Evolutionary conservation across 176 grass and related monocot genomes (phyloP).

Genomic region (Dendrocalamus sinicus): DNA sequence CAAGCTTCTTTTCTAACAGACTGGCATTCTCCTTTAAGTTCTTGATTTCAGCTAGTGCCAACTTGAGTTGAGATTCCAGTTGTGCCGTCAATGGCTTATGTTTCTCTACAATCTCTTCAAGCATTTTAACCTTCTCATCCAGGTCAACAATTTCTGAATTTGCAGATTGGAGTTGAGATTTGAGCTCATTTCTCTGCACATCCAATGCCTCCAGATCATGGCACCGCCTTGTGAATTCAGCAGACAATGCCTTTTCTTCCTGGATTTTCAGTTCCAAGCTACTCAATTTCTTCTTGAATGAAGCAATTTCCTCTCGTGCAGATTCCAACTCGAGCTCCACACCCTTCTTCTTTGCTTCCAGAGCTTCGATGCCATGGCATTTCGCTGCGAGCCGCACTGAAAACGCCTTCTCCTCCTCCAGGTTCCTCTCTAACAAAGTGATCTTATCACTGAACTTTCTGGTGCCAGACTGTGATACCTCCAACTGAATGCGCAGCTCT

Average conservation of each 20-base stretch:
- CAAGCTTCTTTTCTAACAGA: constrained; percentile 62
- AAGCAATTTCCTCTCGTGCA: constrained; percentile 57
- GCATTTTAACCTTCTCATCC: constrained; percentile 48
- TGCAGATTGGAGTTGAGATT: constrained; percentile 48
- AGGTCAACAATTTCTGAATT: constrained; percentile 43
- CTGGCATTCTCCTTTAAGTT: constrained; percentile 53
- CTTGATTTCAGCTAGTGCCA: constrained; percentile 40
- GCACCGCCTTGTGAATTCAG: constrained; percentile 45
- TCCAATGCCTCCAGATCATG: constrained; percentile 43
- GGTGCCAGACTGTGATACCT: constrained; percentile 50
- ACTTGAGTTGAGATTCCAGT: constrained; percentile 53
- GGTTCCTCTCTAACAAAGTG: constrained; percentile 53
- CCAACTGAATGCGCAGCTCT: constrained; percentile 51
- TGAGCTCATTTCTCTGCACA: constrained; percentile 48
- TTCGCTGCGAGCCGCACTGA: constrained; percentile 52
- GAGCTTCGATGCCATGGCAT: constrained; percentile 53
- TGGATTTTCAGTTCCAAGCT: constrained; percentile 57
- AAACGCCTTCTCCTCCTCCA: constrained; percentile 69
- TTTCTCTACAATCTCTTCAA: constrained; percentile 45
- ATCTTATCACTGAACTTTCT: constrained; percentile 55
- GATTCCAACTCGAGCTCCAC: constrained; percentile 63
- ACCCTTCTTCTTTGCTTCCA: constrained; percentile 59
- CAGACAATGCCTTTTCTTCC: constrained; percentile 56
- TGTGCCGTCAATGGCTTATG: constrained; percentile 31
- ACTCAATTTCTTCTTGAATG: constrained; percentile 45